Evolutionary conservation across 768 basidiomycete species (phyloP), one percentile per base, ranked within the genome.

Genomic region (Naematelia encephala): DNA sequence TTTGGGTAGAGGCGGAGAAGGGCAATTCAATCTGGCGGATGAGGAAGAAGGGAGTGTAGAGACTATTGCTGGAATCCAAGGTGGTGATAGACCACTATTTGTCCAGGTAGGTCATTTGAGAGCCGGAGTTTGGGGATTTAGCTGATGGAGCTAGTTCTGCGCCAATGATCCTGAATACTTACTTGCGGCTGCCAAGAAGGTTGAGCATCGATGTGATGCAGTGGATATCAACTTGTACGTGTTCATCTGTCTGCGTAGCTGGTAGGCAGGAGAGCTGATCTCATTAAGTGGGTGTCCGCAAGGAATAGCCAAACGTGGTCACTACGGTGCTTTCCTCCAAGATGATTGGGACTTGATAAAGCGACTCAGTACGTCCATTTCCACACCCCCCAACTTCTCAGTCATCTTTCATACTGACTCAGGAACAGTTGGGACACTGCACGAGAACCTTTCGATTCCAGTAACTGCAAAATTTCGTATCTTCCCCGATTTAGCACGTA

Each of bases 381-480:
- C n/a, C n/a, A n/a, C n/a, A n/a, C 2, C 42, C 42, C 3, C 42
- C 14, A 43, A 43, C 1, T 1, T 43, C 42, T n/a, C n/a, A n/a
- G n/a, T 26, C 21, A 5, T 4, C 39, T 13, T 51, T 21, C 21
- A n/a, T n/a, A 16, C 34, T 39, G 34, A 34, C 52, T 34, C 23
- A 1, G n/a, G 0, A 22, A 8, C 69, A 96, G 94, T 98, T 74
- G 89, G 88, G 60, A 90, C 80, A 2, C 81, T 99, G 0, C 93
- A 97, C 72, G 76, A 79, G 30, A 88, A 92, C 66, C 84, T 99
- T 4, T 82, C 83, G 1, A 80, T 96, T n/a, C 96, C 96, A 1
- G 91, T 98, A 1, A 96, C 92, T 0, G 96, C 91, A 46, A 98
- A 99, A 73, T 96, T 97, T 77, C 85, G 96, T 5, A 86, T 94